Evolutionary conservation across 345 rosid genomes (phyloP).

Genomic region (Populus davidiana): DNA sequence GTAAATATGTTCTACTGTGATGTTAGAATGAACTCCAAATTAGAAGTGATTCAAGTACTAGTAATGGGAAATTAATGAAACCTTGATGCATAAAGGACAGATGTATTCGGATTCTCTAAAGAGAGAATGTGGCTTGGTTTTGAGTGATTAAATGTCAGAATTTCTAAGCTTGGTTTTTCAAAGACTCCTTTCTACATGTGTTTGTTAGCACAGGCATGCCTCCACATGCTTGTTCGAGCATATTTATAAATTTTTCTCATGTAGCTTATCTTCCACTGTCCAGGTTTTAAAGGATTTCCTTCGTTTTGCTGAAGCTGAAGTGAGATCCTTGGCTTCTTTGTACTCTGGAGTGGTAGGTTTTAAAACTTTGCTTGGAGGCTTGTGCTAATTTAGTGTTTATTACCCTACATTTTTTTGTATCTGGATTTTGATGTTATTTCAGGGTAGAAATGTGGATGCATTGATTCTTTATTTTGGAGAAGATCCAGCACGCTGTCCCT

Average conservation of each 20-base stretch:
- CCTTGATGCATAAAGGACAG: background rate
- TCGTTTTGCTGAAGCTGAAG: slow-evolving; percentile 76
- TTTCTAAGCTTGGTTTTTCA: background rate
- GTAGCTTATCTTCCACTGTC: slow-evolving; percentile 8
- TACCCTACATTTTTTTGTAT: background rate
- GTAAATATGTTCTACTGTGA: background rate
- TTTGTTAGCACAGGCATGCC: background rate
- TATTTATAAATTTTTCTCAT: background rate
- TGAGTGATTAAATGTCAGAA: background rate
- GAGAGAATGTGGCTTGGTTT: background rate
- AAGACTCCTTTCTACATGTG: background rate
- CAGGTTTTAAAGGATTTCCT: slow-evolving; percentile 79
- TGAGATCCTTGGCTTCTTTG: slow-evolving; percentile 67
- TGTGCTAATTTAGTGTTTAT: slow-evolving; percentile 3
- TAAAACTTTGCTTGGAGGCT: background rate
- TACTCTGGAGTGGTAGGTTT: slow-evolving; percentile 79
- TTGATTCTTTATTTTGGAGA: slow-evolving; percentile 92
- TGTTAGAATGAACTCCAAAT: background rate
- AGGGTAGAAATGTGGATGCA: slow-evolving; percentile 89
- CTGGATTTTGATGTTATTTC: slow-evolving; percentile 15
- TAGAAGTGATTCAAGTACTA: background rate
- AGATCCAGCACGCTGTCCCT: slow-evolving; percentile 89
- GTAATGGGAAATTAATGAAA: background rate
- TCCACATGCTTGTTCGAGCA: background rate
- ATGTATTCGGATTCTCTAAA: background rate